phyloP scores from a whole-genome alignment of 2,329 filamentous ascomycete genomes.

The Cyphellophora attinorum region DNA sequence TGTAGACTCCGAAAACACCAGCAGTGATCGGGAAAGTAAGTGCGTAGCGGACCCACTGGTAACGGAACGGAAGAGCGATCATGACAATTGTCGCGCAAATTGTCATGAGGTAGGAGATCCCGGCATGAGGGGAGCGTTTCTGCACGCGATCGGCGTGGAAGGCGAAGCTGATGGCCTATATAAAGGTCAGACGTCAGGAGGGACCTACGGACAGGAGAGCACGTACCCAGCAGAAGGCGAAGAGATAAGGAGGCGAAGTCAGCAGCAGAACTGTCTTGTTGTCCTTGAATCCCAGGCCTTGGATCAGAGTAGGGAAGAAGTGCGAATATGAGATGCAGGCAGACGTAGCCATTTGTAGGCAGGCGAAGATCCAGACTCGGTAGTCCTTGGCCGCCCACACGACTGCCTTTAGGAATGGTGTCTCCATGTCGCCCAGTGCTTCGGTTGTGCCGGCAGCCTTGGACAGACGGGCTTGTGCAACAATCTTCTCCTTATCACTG shows the following conservation, averaged over 20 bases:
- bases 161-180: slow-evolving; percentile 55
- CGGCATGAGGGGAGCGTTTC: slow-evolving; percentile 62
- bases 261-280: too few relatives aligned
- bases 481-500: slow-evolving; percentile 45
- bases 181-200: too few relatives aligned
- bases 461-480: slow-evolving; percentile 53
- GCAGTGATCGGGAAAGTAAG: slow-evolving; percentile 57
- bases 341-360: background rate
- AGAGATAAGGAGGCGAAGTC: too few relatives aligned
- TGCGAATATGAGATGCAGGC: background rate
- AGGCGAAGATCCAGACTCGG: slow-evolving; percentile 48
- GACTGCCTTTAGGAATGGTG: slow-evolving; percentile 29
- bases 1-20: slow-evolving; percentile 39
- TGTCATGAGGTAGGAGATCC: slow-evolving; percentile 51
- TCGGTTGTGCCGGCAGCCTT: slow-evolving; percentile 58
- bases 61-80: slow-evolving; percentile 61
- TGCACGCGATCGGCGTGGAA: slow-evolving; percentile 51
- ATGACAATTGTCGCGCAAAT: too few relatives aligned
- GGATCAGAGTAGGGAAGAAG: background rate
- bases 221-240: too few relatives aligned
- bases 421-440: slow-evolving; percentile 47
- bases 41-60: slow-evolving; percentile 52
- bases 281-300: too few relatives aligned
- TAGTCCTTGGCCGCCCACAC: slow-evolving; percentile 46
- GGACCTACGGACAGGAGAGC: too few relatives aligned